phyloP scores from a whole-genome alignment of 2,329 filamentous ascomycete genomes.

The Fusarium torreyae region DNA sequence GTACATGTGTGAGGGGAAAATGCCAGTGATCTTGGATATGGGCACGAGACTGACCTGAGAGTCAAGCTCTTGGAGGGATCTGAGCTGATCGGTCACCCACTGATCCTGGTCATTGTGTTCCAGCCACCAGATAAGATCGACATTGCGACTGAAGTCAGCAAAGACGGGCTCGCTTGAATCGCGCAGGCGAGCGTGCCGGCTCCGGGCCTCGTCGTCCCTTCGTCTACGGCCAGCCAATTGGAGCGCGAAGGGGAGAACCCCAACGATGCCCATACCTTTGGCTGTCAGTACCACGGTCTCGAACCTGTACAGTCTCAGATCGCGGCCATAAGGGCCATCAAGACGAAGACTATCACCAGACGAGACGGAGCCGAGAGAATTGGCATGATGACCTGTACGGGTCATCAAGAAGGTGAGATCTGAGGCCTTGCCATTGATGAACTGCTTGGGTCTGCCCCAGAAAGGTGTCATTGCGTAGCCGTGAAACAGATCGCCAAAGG shows the following conservation, averaged over 20 bases:
- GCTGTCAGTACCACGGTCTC: conserved; percentile 7
- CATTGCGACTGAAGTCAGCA: background rate
- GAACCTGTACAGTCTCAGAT: conserved; percentile 2
- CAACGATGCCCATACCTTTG: background rate
- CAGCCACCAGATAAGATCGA: conserved; percentile 9
- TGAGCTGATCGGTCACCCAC: conserved; percentile 2
- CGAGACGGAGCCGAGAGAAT: background rate
- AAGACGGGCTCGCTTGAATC: conserved; percentile 9
- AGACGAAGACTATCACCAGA: background rate
- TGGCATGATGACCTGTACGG: background rate
- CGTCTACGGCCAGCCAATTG: background rate
- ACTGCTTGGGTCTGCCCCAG: background rate
- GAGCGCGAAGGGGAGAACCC: conserved; percentile 1
- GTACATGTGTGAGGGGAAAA: too few relatives aligned
- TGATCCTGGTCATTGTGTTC: conserved; percentile 3
- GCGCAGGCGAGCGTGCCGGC: background rate
- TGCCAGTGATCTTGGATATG: too few relatives aligned
- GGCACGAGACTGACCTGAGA: too few relatives aligned
- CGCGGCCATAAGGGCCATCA: conserved; percentile 4
- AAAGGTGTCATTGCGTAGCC: conserved; percentile 3
- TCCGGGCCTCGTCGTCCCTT: background rate
- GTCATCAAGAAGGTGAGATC: conserved; percentile 4
- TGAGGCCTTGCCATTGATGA: background rate
- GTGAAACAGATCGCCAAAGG: conserved; percentile 1
- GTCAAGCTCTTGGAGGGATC: background rate